These are phyloP conservation scores for Trichoderma sp. DNA, from an alignment of 2,329 filamentous ascomycete genomes.

Conservation along the genomic window DNA sequence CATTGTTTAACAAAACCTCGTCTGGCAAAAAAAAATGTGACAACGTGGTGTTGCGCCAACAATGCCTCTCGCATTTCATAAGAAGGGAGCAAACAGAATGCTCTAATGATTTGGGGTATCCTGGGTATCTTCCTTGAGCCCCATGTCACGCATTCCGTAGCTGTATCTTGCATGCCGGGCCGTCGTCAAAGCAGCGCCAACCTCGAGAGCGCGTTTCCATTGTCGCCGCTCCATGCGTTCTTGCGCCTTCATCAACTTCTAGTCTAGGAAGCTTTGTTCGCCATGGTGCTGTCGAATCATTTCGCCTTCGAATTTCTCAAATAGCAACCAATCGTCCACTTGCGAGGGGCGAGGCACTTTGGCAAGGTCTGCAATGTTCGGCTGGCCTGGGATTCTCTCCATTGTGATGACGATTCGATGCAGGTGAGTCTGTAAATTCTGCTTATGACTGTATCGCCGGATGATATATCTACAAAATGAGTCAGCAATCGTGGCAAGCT, in stretches of 20 bases:
- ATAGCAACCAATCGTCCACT: slow-evolving; percentile 57
- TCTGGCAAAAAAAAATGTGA: background rate
- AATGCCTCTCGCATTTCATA: background rate
- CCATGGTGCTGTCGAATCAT: slow-evolving; percentile 43
- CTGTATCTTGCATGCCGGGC: slow-evolving; percentile 16
- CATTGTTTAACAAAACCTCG: background rate
- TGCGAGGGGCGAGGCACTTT: slow-evolving; percentile 55
- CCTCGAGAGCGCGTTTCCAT: slow-evolving; percentile 31
- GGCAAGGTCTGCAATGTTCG: slow-evolving; percentile 44
- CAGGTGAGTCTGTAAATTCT: slow-evolving; percentile 41
- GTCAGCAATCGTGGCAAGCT: background rate
- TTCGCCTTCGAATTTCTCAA: slow-evolving; percentile 48
- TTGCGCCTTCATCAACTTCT: slow-evolving; percentile 40
- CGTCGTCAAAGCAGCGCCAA: slow-evolving; percentile 30
- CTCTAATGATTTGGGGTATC: background rate
- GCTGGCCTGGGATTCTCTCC: slow-evolving; percentile 46
- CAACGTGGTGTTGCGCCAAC: background rate
- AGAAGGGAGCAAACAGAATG: background rate
- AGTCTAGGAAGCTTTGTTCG: slow-evolving; percentile 43
- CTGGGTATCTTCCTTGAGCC: background rate
- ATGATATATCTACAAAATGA: slow-evolving; percentile 47
- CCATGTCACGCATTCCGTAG: background rate
- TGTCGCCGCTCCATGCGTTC: slow-evolving; percentile 33
- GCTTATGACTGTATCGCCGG: slow-evolving; percentile 48
- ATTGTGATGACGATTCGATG: slow-evolving; percentile 50